Base-by-base conservation (phyloP, 164 flowering plant species). In the Umbilicus rupestris region DNA sequence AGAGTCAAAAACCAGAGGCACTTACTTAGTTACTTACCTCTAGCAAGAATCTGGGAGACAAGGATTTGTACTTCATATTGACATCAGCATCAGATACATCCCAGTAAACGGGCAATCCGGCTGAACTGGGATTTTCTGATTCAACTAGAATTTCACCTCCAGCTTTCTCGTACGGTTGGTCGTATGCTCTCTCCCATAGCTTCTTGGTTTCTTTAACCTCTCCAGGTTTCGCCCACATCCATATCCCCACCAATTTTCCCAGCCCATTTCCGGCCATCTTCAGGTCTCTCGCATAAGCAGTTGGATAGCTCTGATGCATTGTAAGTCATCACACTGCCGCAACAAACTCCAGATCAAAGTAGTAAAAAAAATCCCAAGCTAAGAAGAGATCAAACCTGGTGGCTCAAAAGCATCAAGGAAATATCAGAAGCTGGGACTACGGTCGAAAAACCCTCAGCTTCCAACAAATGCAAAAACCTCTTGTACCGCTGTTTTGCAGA, bases 151-250 rank as follows among this genome's bases (percentile, higher is more conserved):
- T 65, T 15, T 33, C 50, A 49, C 81, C 81, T 19, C 99, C 97
- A 42, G 96, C 96, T 82, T 82, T 94, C 81, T 91, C 96, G 66
- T 84, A 91, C 12, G 99, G 96, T 71, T 81, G 84, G 74, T 87
- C 84, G 66, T 83, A 94, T 15, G 73, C 69, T 59, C 68, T 74
- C 63, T 91, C 93, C 99, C 99, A 94, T 0, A 85, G 73, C 65
- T 65, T 79, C 77, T 79, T 85, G 1, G 86, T 84, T 52, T 71
- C 79, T 68, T 81, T 75, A 1, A 87, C 39, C 28, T 80, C 85
- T 72, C 73, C 82, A 44, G 74, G 78, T 19, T 77, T 77, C 22
- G 78, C 79, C 41, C 50, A 58, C 44, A 77, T 93, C 83, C 84
- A 76, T 31, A 75, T 10, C 1, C 82, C 78, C 35, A 70, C 78